These are phyloP conservation scores for Penicillium antarcticum DNA, from an alignment of 495 filamentous ascomycete genomes.

Conservation along the genomic window DNA sequence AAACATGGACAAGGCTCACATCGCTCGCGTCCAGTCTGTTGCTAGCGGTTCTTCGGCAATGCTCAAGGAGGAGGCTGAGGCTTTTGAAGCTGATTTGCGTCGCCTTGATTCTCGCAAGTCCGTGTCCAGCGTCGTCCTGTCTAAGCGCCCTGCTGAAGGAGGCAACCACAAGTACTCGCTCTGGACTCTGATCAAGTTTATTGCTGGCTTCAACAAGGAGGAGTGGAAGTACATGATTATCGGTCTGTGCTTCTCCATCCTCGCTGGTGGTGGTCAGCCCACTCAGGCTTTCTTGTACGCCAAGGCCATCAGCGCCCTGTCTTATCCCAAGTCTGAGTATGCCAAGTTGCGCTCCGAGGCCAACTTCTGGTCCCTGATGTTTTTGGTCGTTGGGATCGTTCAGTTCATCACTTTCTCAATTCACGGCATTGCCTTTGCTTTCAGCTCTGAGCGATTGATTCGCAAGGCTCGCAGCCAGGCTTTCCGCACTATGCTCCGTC, in stretches of 20 bases:
- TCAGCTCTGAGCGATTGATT: conserved; percentile 79
- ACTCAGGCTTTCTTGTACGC: conserved; percentile 88
- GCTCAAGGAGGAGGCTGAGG: conserved; percentile 20
- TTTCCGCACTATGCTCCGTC: conserved; percentile 86
- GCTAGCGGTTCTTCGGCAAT: conserved; percentile 25
- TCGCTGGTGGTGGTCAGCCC: conserved; percentile 83
- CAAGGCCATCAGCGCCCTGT: conserved; percentile 73
- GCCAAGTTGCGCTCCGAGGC: conserved; percentile 59
- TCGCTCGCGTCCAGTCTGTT: conserved; percentile 29
- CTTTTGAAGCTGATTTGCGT: conserved; percentile 22
- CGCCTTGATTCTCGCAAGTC: conserved; percentile 63
- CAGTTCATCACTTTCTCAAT: conserved; percentile 65
- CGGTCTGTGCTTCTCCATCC: conserved; percentile 72
- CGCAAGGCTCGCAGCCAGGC: conserved; percentile 74
- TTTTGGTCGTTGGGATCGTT: conserved; percentile 83
- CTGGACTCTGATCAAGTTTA: conserved; percentile 81
- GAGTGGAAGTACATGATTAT: conserved; percentile 73
- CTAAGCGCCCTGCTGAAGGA: conserved; percentile 45
- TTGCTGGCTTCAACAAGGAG: conserved; percentile 74
- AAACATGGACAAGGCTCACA: conserved; percentile 17
- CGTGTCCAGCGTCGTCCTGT: conserved; percentile 69
- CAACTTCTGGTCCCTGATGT: conserved; percentile 93
- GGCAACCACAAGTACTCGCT: conserved; percentile 59
- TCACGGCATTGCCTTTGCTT: conserved; percentile 76
- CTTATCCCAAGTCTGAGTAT: conserved; percentile 43